Base-by-base conservation (phyloP, 2,329 filamentous ascomycete genomes). In the Aotearoamyces nothofagi region DNA sequence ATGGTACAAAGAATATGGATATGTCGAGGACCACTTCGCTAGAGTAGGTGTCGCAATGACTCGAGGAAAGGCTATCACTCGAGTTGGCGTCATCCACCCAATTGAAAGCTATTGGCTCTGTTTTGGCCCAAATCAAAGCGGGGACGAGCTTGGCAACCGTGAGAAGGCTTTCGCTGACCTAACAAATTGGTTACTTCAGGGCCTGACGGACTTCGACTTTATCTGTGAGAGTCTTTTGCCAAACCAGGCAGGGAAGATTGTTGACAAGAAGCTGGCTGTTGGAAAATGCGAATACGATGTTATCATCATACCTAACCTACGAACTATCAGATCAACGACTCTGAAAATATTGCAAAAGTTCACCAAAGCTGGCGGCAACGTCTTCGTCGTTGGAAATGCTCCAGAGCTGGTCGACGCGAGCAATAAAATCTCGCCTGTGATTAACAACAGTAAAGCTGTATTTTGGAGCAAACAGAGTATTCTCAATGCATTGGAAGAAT, bases 81-180 rank as follows among this genome's bases (percentile, higher is more conserved):
- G 42, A 5, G 42, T 51, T 15, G 49, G 34, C 3, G 48, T 51
- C 9, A 32, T 51, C 6, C 46, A 51, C 34, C 49, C 49, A 2
- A 49, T 51, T 24, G 48, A 51, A 24, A 51, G 48, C 28, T 49
- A 46, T 27, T 51, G 49, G 49, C 29, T 51, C 2, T 39, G 39
- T 5, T 51, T 45, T 34, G 48, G 49, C 1, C 48, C 49, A 2
- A 41, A 44, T 20, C 37, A 35, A 22, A 39, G 33, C 15, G 37
- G 38, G 4, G 43, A 47, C 9, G 46, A 50, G 22, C 26, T 34
- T 13, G 38, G 27, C 2, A 33, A 27, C 10, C 39, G 47, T 9
- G 44, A 51, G 15, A 34, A 39, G 22, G 35, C 33, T 4, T 51
- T 51, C 23, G 34, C 29, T 7, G 42, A 47, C 20, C 22, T 49